Evolutionary conservation across 371 early-diverging fungal genomes (phyloP), one percentile per base, ranked within the genome.

Genomic region (Nematocida ausubeli): DNA sequence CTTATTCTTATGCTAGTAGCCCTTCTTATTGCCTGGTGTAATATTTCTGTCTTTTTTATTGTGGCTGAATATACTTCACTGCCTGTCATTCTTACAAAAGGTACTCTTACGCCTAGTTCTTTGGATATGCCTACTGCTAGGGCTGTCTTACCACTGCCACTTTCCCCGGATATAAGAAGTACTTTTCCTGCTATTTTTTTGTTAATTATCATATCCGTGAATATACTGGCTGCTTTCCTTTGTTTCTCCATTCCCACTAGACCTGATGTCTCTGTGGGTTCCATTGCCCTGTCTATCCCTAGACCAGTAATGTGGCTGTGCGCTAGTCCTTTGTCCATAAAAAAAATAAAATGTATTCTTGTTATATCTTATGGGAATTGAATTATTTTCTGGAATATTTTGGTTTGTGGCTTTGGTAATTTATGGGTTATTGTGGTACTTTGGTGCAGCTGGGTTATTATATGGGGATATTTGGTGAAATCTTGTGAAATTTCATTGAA

Each of bases 81-180:
- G 16, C 66, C 83, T 2, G 70, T 55, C 62, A 81, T 79, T 42
- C 44, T 57, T n/a, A 72, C 73, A 80, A 83, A 83, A 9, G 83
- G 83, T 14, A 79, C 67, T 60, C 62, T 65, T 24, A 60, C 30
- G 2, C 83, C 83, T 19, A 83, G 70, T 57, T 83, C 83, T 39
- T 69, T 51, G 37, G 72, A 71, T 2, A 83, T 44, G 2, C 70
- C 83, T 5, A 83, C 79, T 34, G 81, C 78, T 32, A 81, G 60
- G 4, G 81, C 81, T 3, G 81, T 81, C 40, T 83, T 83, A 22
- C 83, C 83, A 54, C 72, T 47, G 12, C 81, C 81, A n/a, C 50
- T 70, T 12, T 78, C 80, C n/a, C 83, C 83, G 3, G 69, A 64
- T 50, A 83, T 52, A 22, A 83, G 55, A 28, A 83, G 73, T 14